Evolutionary conservation across 768 basidiomycete genomes (phyloP).

Genomic region (Boletus huronensis): DNA sequence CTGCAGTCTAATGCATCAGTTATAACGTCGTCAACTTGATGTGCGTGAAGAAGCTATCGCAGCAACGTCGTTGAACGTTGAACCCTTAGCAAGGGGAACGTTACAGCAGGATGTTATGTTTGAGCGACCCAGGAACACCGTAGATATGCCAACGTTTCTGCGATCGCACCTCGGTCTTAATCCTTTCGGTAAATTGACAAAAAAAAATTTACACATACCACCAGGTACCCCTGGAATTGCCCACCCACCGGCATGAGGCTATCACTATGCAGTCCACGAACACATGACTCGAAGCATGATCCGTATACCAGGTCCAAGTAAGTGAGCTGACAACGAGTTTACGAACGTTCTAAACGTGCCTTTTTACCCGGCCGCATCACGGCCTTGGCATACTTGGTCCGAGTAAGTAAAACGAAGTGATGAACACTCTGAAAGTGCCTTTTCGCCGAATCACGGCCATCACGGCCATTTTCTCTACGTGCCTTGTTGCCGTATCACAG

Average conservation of each 20-base stretch:
- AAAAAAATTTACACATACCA: not conserved
- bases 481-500: too few relatives aligned
- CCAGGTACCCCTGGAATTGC: not conserved
- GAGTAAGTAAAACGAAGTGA: not conserved
- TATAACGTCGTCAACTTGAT: not conserved
- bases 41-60: not conserved
- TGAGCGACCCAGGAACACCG: not conserved
- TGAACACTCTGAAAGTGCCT: not conserved
- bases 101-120: too few relatives aligned
- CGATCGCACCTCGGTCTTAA: not conserved
- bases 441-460: not conserved
- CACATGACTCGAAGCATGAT: not conserved
- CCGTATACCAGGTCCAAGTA: not conserved
- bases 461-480: not conserved
- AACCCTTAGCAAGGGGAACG: not conserved
- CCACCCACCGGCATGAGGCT: not conserved
- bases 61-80: not conserved
- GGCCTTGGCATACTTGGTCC: not conserved
- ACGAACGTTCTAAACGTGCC: not conserved
- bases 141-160: not conserved
- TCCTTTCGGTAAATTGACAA: not conserved
- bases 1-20: not conserved
- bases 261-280: not conserved
- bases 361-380: not conserved
- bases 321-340: not conserved